These are phyloP conservation scores for Whalleya microplaca DNA, from an alignment of 2,329 filamentous ascomycete species.

Conservation along the genomic window DNA sequence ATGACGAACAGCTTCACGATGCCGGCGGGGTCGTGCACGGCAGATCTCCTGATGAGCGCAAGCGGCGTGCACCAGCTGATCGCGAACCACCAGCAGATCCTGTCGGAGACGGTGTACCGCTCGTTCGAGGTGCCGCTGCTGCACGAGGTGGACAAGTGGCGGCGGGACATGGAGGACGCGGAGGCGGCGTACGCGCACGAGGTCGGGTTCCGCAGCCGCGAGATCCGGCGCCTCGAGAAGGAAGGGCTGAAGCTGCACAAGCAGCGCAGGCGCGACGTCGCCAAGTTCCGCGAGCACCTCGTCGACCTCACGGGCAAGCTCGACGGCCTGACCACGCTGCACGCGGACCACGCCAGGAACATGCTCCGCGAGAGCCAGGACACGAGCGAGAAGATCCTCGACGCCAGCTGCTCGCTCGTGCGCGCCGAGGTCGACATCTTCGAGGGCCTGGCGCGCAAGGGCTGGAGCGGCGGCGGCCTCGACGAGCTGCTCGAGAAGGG, in stretches of 20 bases:
- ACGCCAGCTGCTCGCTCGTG: conserved; percentile 67
- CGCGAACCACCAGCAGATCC: conserved; percentile 72
- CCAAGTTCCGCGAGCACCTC: conserved; percentile 63
- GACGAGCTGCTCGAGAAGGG: conserved; percentile 69
- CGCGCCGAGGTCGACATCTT: conserved; percentile 73
- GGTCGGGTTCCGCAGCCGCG: conserved; percentile 57
- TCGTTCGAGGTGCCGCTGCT: conserved; percentile 70
- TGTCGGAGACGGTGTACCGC: conserved; percentile 70
- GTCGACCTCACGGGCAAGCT: conserved; percentile 65
- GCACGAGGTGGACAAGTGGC: conserved; percentile 71
- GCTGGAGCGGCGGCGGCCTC: conserved; percentile 68
- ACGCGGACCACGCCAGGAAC: conserved; percentile 62
- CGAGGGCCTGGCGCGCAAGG: conserved; percentile 67
- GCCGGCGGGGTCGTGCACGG: conserved; percentile 58
- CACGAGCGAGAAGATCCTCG: conserved; percentile 64
- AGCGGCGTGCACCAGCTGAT: conserved; percentile 69
- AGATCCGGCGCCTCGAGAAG: conserved; percentile 67
- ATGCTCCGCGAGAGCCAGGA: conserved; percentile 67
- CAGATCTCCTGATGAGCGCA: conserved; percentile 64
- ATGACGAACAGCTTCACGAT: conserved; percentile 53
- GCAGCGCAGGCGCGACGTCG: conserved; percentile 63
- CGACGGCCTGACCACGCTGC: conserved; percentile 64
- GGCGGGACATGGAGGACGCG: conserved; percentile 65
- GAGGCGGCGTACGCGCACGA: conserved; percentile 62
- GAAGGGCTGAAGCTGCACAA: conserved; percentile 66